phyloP scores from a whole-genome alignment of 23 red algal genomes.

The Gracilariopsis chorda region DNA sequence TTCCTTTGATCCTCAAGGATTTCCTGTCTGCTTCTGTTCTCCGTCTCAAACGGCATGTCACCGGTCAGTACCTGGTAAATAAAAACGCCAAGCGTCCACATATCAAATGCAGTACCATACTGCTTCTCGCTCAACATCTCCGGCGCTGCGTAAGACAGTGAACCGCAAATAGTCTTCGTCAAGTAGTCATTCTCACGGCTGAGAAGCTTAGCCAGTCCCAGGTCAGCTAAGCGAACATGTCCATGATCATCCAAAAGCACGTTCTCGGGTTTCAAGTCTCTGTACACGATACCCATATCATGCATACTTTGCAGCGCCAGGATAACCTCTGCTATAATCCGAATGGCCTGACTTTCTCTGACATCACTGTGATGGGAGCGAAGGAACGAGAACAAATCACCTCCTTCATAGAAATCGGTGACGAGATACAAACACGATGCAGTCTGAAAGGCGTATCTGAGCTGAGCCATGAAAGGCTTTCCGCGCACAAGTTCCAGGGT shows the following conservation, averaged over 20 bases:
- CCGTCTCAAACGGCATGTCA: constrained; percentile 59
- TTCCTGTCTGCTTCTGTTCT: constrained; percentile 43
- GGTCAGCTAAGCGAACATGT: constrained; percentile 85
- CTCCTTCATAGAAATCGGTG: constrained; percentile 94
- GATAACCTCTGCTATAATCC: constrained; percentile 84
- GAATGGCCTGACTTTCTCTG: constrained; percentile 58
- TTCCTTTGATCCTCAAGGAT: constrained; percentile 60
- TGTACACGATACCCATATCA: constrained; percentile 79
- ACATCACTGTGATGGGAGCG: constrained; percentile 41
- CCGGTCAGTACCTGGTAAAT: constrained; percentile 70
- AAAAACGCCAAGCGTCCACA: constrained; percentile 81
- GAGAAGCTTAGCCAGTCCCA: constrained; percentile 77
- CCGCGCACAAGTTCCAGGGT: constrained; percentile 54
- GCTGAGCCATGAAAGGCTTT: constrained; percentile 82
- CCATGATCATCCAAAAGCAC: constrained; percentile 71
- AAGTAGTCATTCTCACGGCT: constrained; percentile 55
- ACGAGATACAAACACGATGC: constrained; percentile 77
- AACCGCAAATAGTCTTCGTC: constrained; percentile 82
- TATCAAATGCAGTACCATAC: constrained; percentile 86
- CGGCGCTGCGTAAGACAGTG: constrained; percentile 78
- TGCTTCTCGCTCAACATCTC: constrained; percentile 82
- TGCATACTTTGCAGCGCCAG: constrained; percentile 85
- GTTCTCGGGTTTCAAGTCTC: constrained; percentile 95
- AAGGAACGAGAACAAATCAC: constrained; percentile 85
- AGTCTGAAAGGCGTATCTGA: constrained; percentile 92